Conservation (phyloP, 2,329 filamentous ascomycete species). For the Nothomitra cinnamomea region DNA sequence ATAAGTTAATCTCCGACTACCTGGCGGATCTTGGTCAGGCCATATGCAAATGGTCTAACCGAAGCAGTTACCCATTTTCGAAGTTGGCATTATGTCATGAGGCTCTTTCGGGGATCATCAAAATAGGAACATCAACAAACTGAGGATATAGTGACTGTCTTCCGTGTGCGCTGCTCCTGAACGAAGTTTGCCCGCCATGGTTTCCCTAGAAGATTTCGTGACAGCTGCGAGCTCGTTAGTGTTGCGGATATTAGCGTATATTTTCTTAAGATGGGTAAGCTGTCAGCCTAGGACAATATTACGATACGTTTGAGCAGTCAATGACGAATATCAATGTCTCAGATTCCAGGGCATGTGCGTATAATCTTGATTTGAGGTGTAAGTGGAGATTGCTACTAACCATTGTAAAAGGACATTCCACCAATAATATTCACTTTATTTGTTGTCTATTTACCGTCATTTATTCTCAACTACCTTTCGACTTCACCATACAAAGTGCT, state of each 20-base stretch:
- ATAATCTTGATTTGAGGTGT: not conserved
- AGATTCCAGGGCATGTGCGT: conserved; percentile 24
- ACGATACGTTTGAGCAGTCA: conserved; percentile 15
- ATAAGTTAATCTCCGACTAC: too few species aligned
- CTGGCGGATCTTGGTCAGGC: too few species aligned
- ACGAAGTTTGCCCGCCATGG: not conserved
- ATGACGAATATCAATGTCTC: conserved; percentile 7
- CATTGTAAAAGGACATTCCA: conserved; percentile 19
- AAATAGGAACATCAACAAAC: not conserved
- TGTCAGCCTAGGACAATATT: not conserved
- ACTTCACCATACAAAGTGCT: conserved; percentile 41
- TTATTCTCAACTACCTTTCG: conserved; percentile 39
- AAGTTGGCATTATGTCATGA: not conserved
- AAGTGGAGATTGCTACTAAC: not conserved
- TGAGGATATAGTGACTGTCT: not conserved
- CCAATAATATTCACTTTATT: conserved; percentile 41
- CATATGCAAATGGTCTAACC: too few species aligned
- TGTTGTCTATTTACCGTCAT: conserved; percentile 47
- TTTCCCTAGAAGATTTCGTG: not conserved
- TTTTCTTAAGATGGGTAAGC: conserved; percentile 47
- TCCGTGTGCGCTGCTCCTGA: too few species aligned
- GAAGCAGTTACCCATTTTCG: too few species aligned
- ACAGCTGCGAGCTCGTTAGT: conserved; percentile 27
- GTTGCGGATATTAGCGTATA: conserved; percentile 32
- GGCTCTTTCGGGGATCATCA: conserved; percentile 1